These are phyloP conservation scores for Hura crepitans DNA, from an alignment of 441 rosid species.

Conservation along the genomic window DNA sequence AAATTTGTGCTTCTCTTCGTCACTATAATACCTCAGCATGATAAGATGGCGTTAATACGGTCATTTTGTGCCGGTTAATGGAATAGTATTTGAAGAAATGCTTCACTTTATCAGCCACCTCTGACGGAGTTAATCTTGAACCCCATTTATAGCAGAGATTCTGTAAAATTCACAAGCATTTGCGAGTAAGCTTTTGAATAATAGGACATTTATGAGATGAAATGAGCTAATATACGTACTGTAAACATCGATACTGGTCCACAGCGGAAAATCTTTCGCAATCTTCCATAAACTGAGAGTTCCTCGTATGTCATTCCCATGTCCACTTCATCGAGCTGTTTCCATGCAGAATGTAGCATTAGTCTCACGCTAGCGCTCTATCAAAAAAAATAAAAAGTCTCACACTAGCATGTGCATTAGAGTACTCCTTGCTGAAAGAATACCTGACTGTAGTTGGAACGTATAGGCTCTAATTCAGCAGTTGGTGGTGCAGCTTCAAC, in stretches of 20 bases:
- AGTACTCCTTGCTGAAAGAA: not conserved
- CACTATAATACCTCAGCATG: slow-evolving; percentile 99
- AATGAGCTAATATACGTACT: slow-evolving; percentile 29
- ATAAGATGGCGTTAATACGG: slow-evolving; percentile 83
- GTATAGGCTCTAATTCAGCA: slow-evolving; percentile 93
- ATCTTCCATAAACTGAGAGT: slow-evolving; percentile 84
- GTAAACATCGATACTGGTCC: slow-evolving; percentile 94
- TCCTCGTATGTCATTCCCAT: slow-evolving; percentile 99
- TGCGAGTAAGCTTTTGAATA: slow-evolving; percentile 8
- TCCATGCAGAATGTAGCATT: slow-evolving; percentile 19
- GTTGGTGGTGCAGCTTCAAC: slow-evolving; percentile 97
- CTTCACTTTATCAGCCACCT: slow-evolving; percentile 69
- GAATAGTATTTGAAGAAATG: slow-evolving; percentile 93
- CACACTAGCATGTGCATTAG: too few species aligned
- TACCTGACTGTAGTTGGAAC: slow-evolving; percentile 88
- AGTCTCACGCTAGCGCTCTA: not conserved
- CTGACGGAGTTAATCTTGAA: slow-evolving; percentile 48
- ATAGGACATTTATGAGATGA: not conserved
- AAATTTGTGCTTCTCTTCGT: too few species aligned
- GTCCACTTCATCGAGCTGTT: slow-evolving; percentile 95
- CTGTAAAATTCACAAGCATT: slow-evolving; percentile 35
- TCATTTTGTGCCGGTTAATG: slow-evolving; percentile 93
- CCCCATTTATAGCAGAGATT: slow-evolving; percentile 96
- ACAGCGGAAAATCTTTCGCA: slow-evolving; percentile 83
- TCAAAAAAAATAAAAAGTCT: too few species aligned